Base-by-base conservation (phyloP, 257 asterid genomes). In the Rhazya stricta region DNA sequence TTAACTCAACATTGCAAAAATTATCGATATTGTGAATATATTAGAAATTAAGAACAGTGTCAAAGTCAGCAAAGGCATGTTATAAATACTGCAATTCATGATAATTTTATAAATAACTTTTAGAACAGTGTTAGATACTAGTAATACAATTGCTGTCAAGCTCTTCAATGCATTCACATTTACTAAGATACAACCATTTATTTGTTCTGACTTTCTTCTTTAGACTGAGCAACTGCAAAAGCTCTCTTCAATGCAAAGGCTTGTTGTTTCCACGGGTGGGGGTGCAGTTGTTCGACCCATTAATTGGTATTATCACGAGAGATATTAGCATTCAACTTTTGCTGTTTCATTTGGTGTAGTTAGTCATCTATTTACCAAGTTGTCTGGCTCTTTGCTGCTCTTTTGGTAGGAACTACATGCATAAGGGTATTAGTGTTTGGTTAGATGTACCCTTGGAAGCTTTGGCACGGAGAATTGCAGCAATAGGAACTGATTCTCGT, bases 221-320 rank as follows among this genome's bases (percentile, higher is more conserved):
- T 58, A 94, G 98, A 90, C 97, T 0, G 91, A 89, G 84, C 90
- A 83, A 46, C 74, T 94, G 81, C 78, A 73, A 69, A 89, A 89
- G 86, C 79, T 92, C 71, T 92, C 98, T 61, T 72, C 67, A 74
- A 89, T 86, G 96, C 91, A 84, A 36, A 86, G 85, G 46, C 77
- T 90, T 76, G 93, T 94, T 80, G 86, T 91, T 83, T 94, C 98
- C 80, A 90, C 97, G 0, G 99, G 97, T 71, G 99, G 99, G 70
- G 97, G 97, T 80, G 97, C 96, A 27, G 97, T 94, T 76, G 83
- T 91, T 77, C 96, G 96, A 79, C 91, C 94, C 71, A 76, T 89
- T 77, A 94, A 94, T 88, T 92, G 99, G 98, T 94, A 94, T 67
- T 12, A 69, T 78, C 75, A 50, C 6, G 30, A 79, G 51, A 76